phyloP scores from a whole-genome alignment of 371 early-diverging fungal species.

The Rhizopus sp. region DNA sequence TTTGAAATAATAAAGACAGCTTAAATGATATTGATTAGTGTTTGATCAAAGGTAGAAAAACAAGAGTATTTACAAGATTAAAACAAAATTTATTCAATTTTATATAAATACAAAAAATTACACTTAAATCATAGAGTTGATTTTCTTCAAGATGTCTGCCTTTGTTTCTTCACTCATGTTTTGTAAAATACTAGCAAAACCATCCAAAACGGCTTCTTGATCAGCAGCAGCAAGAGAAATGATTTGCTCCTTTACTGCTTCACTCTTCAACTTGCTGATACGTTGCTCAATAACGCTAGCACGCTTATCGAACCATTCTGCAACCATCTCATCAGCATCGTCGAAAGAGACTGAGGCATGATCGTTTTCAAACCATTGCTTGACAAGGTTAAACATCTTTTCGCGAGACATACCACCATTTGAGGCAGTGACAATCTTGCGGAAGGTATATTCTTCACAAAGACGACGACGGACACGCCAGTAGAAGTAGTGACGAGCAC shows the following conservation, averaged over 20 bases:
- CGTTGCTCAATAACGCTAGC: constrained; percentile 48
- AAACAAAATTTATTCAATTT: too few relatives aligned
- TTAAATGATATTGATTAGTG: too few relatives aligned
- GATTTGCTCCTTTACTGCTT: constrained; percentile 39
- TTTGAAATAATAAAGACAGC: too few relatives aligned
- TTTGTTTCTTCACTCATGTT: constrained; percentile 39
- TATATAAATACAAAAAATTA: constrained; percentile 4
- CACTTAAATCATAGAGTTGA: constrained; percentile 38
- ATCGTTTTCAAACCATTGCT: constrained; percentile 62
- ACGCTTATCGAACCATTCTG: constrained; percentile 68
- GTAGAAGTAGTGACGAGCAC: constrained; percentile 90
- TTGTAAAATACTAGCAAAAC: constrained; percentile 48
- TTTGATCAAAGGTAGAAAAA: too few relatives aligned
- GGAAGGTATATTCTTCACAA: constrained; percentile 70
- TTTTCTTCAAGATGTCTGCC: constrained; percentile 44
- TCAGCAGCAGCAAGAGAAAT: constrained; percentile 39
- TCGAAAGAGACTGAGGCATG: constrained; percentile 40
- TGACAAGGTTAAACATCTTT: constrained; percentile 46
- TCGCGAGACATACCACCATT: constrained; percentile 47
- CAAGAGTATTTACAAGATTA: too few relatives aligned
- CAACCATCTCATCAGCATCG: constrained; percentile 55
- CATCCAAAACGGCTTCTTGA: constrained; percentile 55
- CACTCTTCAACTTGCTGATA: constrained; percentile 43
- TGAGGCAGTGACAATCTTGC: constrained; percentile 48
- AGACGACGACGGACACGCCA: constrained; percentile 88